Percentiles rank a stretch among this genome's conserved stretches.
phyloP scores from a whole-genome alignment of 2,329 filamentous ascomycete species.

The Polytolypa hystricis region DNA sequence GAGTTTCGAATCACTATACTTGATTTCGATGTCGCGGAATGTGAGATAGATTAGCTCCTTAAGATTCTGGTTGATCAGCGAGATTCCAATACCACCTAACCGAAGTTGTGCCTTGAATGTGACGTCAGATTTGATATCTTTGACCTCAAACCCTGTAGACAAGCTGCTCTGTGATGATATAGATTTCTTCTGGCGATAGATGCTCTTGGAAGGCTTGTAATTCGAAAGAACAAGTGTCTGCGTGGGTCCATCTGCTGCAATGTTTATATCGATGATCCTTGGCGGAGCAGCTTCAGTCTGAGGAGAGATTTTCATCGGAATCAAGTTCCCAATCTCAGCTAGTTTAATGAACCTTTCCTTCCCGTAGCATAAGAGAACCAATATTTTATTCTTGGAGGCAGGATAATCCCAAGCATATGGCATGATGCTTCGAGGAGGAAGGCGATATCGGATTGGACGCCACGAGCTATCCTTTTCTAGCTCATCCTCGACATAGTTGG shows the following conservation, averaged over 20 bases:
- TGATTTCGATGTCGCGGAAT: slow-evolving; percentile 78
- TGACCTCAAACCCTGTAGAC: slow-evolving; percentile 77
- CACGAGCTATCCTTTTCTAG: slow-evolving; percentile 68
- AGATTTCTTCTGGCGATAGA: slow-evolving; percentile 60
- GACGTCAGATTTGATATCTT: slow-evolving; percentile 75
- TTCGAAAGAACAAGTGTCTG: slow-evolving; percentile 91
- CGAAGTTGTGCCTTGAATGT: slow-evolving; percentile 83
- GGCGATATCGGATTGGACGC: slow-evolving; percentile 81
- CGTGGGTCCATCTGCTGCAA: slow-evolving; percentile 87
- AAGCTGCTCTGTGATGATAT: slow-evolving; percentile 48
- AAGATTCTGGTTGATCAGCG: slow-evolving; percentile 82
- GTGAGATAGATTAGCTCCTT: slow-evolving; percentile 91
- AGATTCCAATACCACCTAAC: slow-evolving; percentile 83
- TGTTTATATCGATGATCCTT: slow-evolving; percentile 94
- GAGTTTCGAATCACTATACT: slow-evolving; percentile 82
- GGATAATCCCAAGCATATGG: slow-evolving; percentile 99
- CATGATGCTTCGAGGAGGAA: slow-evolving; percentile 95
- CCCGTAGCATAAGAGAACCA: slow-evolving; percentile 67
- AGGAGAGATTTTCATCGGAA: slow-evolving; percentile 82
- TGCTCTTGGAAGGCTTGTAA: slow-evolving; percentile 82
- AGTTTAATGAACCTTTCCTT: slow-evolving; percentile 88
- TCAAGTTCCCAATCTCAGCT: slow-evolving; percentile 89
- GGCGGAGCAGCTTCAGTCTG: slow-evolving; percentile 50
- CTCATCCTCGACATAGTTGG: slow-evolving; percentile 85
- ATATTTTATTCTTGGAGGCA: slow-evolving; percentile 88